Evolutionary conservation across 73 alveolate species (phyloP), one percentile per base, ranked within the genome.

Genomic region (Tetrahymena malaccensis): DNA sequence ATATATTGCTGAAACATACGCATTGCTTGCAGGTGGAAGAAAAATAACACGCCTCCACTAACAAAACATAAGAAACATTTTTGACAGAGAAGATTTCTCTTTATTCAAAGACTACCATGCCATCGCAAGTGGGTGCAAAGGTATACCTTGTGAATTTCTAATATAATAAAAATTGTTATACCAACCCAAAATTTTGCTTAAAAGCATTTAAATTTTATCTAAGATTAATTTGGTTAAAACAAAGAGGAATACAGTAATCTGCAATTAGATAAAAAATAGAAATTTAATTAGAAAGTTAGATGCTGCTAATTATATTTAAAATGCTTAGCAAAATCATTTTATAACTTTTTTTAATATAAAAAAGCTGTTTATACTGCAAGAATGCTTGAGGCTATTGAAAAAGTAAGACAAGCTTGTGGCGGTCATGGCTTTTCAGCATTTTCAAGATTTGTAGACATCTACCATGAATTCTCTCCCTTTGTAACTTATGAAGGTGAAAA

Each of bases 351-450:
- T 10, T 70, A 27, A 70, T 27, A 1, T 27, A 8, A 70, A 27
- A 70, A 98, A 93, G 99, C 98, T 27, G 96, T 95, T 43, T 93
- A 93, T 25, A 95, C 98, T 33, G 58, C 94, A 85, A 93, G 84
- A 21, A 94, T 98, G 34, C 94, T 98, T 84, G 97, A 97, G 27
- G 98, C 98, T 9, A 34, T 97, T 15, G 98, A 97, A 84, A 58
- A 50, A 34, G 85, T 95, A 50, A 96, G 99, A 94, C 96, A 96
- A 85, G 96, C 98, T 85, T 97, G 99, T 94, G 99, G 99, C 27
- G 99, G 99, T 22, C 99, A 98, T 94, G 99, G 99, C 16, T 98
- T 94, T 96, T 95, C 97, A 70, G 89, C 89, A 11, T 70, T 70
- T n/a, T n/a, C 89, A 27, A 97, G 98, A n/a, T 55, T 98, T 83